phyloP scores from a whole-genome alignment of 2,329 filamentous ascomycete species.

The Stemphylium vesicarium region DNA sequence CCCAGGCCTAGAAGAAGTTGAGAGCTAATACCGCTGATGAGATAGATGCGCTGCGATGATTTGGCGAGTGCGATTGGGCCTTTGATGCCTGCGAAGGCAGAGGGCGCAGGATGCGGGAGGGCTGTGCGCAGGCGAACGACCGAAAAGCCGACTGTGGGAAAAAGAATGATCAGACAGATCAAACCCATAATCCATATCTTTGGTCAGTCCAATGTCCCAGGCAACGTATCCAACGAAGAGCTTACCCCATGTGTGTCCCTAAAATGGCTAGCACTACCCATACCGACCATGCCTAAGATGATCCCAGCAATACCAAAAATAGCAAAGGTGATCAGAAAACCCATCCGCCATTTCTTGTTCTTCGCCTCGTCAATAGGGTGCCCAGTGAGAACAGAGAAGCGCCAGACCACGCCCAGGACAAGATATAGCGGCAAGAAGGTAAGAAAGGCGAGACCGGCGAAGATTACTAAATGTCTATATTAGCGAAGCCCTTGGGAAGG shows the following conservation, averaged over 20 bases:
- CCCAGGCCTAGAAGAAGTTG: conserved; percentile 28
- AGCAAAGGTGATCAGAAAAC: conserved; percentile 26
- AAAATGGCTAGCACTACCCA: conserved; percentile 35
- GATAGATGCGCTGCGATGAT: conserved; percentile 30
- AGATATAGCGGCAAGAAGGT: conserved; percentile 36
- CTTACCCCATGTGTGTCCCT: conserved; percentile 32
- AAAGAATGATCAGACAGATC: conserved; percentile 24
- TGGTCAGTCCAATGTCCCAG: background rate
- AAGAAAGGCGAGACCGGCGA: conserved; percentile 32
- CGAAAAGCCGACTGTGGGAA: conserved; percentile 24
- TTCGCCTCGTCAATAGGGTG: conserved; percentile 32
- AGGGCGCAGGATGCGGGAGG: conserved; percentile 24
- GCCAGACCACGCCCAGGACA: conserved; percentile 31
- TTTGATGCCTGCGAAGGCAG: conserved; percentile 30
- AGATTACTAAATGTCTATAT: conserved; percentile 19
- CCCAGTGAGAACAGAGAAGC: conserved; percentile 31
- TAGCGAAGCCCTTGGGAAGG: background rate
- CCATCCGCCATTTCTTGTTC: conserved; percentile 35
- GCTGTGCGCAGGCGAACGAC: conserved; percentile 32
- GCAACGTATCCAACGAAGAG: background rate
- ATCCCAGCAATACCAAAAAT: conserved; percentile 26
- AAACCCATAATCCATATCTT: conserved; percentile 33
- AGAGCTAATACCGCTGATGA: conserved; percentile 26
- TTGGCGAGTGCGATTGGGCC: conserved; percentile 28
- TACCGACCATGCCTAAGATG: conserved; percentile 32